Evolutionary conservation across 2,329 filamentous ascomycete genomes (phyloP).

Genomic region (Polychaeton citri): DNA sequence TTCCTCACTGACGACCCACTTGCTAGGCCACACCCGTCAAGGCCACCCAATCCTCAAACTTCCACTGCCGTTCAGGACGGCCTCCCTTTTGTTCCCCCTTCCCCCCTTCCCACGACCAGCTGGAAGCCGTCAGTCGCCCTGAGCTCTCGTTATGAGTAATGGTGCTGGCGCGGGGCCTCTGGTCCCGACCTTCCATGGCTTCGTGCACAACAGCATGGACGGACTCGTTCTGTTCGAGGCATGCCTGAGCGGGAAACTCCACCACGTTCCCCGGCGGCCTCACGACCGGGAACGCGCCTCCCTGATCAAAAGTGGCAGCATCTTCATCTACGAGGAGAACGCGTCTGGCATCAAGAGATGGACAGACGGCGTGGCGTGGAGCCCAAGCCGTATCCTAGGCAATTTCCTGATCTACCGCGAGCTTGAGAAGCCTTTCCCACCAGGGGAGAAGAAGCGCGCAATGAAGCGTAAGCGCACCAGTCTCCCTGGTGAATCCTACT

Average conservation of each 20-base stretch:
- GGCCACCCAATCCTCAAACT: constrained; percentile 3
- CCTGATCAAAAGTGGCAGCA: constrained; percentile 69
- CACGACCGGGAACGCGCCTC: constrained; percentile 69
- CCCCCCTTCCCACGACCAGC: too few species aligned
- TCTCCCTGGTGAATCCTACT: constrained; percentile 41
- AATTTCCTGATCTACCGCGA: constrained; percentile 82
- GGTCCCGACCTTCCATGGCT: constrained; percentile 26
- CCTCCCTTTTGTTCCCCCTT: constrained; percentile 1
- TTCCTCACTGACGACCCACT: too few species aligned
- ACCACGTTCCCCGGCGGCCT: constrained; percentile 68
- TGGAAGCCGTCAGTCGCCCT: constrained; percentile 9
- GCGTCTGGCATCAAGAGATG: constrained; percentile 86
- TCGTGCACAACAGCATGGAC: constrained; percentile 39
- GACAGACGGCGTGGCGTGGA: constrained; percentile 89
- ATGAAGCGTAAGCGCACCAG: constrained; percentile 52
- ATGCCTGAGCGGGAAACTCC: constrained; percentile 55
- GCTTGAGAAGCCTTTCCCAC: constrained; percentile 61
- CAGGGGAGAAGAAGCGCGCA: constrained; percentile 74
- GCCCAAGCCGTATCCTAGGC: constrained; percentile 69
- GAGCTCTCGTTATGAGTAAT: too few species aligned
- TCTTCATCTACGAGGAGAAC: constrained; percentile 87
- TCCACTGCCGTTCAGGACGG: constrained; percentile 2
- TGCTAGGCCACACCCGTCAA: too few species aligned
- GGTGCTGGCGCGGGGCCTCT: constrained; percentile 20
- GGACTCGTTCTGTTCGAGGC: constrained; percentile 71